A percentile compares a stretch with the other conserved stretches of the same genome.
phyloP scores from a whole-genome alignment of 768 basidiomycete genomes.

The Collybiopsis luxurians region DNA sequence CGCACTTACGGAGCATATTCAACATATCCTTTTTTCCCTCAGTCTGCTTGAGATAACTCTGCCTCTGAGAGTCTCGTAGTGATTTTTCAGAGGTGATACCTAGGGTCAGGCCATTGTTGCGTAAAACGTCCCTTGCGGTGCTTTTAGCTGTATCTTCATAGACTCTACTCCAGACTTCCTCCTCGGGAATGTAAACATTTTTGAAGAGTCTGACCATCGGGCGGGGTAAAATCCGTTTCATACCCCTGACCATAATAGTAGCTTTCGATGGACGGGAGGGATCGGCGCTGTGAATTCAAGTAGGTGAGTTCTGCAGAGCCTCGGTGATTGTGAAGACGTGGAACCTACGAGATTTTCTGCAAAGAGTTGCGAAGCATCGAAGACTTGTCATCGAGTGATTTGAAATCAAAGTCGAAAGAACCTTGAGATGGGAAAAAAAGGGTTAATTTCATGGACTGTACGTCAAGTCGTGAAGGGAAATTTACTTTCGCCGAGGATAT shows the following conservation, averaged over 20 bases:
- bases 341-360: neutral
- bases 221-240: neutral
- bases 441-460: neutral
- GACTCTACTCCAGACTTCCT: constrained; percentile 22
- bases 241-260: neutral
- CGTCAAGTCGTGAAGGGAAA: neutral
- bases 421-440: constrained; percentile 9
- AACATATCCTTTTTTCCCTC: constrained; percentile 30
- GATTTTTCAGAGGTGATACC: constrained; percentile 11
- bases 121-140: constrained; percentile 33
- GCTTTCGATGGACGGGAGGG: no score
- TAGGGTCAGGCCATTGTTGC: constrained; percentile 28
- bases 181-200: neutral
- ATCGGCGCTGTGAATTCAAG: neutral
- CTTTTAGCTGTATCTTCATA: constrained; percentile 29
- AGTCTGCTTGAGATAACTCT: constrained; percentile 19
- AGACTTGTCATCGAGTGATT: constrained; percentile 3
- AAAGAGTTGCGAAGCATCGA: neutral
- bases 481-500: constrained; percentile 33
- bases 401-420: constrained; percentile 28
- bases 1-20: constrained; percentile 37
- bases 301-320: no score
- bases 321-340: neutral
- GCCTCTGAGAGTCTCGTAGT: constrained; percentile 18
- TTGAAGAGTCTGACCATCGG: neutral